Base-by-base conservation (phyloP, 352 stramenopile species). In the Saprolegnia diclina region DNA sequence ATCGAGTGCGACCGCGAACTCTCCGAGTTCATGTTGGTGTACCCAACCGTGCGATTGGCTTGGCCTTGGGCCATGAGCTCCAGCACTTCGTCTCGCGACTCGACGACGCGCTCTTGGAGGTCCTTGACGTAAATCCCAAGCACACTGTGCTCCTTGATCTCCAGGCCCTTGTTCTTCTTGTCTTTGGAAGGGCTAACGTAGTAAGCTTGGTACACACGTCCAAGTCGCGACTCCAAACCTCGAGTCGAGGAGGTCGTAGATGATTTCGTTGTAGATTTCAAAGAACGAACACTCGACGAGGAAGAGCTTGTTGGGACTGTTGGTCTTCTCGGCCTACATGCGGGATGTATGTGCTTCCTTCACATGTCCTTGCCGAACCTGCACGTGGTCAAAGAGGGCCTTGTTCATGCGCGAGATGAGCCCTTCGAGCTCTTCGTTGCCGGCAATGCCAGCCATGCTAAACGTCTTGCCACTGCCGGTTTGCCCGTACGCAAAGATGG, bases 241-340 rank as follows among this genome's bases (percentile, higher is more conserved):
- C 11, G 89, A 85, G 64, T 96, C 82, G 10, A 98, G 80, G 52
- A 98, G 76, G 73, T 98, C 94, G 70, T 95, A 97, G 64, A 98
- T 97, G 53, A 93, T 93, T 75, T 98, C 94, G 67, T 98, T 98
- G 79, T 98, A 98, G 55, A 98, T 98, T 72, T 98, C 94, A 67
- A 98, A 93, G 77, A 96, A 98, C 16, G 91, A 97, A 40, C 85
- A 95, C 63, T 94, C 87, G 22, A 98, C 85, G 9, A 97, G 74
- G 70, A 94, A 98, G 45, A 83, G 76, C 24, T 90, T 96, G 62
- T 89, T 83, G 2, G 79, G 79, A 64, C 83, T 77, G 29, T 87
- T 81, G 5, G 69, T 77, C 26, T 87, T 86, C 29, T 89, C 85
- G 10, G 73, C 74, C 9, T 69, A 55, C n/a, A n/a, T 13, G 22